Percentiles rank a stretch among this genome's conserved stretches.
Evolutionary conservation across 1,139 yeast species (phyloP).

Genomic region (Hyphopichia burtonii): DNA sequence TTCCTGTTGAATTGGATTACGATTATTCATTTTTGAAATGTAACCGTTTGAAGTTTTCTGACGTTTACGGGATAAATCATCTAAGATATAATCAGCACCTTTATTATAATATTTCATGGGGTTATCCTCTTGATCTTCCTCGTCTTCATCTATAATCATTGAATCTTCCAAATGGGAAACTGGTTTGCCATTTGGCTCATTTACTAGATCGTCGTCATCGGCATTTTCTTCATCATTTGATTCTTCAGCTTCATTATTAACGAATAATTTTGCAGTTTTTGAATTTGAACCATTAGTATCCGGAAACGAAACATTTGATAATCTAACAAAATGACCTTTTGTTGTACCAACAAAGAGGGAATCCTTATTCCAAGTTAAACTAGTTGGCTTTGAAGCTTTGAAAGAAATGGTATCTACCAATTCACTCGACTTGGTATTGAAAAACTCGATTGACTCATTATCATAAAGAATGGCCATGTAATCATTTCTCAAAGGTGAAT

Average conservation of each 20-base stretch:
- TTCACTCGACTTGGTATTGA: conserved; percentile 38
- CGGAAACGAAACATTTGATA: background rate
- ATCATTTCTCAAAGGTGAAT: conserved; percentile 56
- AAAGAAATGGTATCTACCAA: background rate
- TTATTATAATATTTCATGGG: conserved; percentile 12
- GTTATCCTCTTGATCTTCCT: conserved; percentile 20
- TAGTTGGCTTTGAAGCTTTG: conserved; percentile 8
- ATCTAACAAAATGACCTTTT: conserved; percentile 46
- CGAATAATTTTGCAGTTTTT: conserved; percentile 5
- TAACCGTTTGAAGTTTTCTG: conserved; percentile 17
- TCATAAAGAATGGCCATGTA: conserved; percentile 55
- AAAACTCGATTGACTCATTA: conserved; percentile 52
- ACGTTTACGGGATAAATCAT: conserved; percentile 22
- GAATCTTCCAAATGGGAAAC: conserved; percentile 28
- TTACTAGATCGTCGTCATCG: background rate
- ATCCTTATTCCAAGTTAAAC: conserved; percentile 24
- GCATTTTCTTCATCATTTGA: conserved; percentile 11
- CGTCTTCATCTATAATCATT: conserved; percentile 39
- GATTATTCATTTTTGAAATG: background rate
- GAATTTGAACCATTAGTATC: background rate
- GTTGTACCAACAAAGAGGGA: conserved; percentile 50
- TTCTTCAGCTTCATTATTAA: conserved; percentile 25
- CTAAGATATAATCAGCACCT: conserved; percentile 15
- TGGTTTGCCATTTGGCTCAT: background rate
- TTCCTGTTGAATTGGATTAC: background rate